Evolutionary conservation across 495 filamentous ascomycete species (phyloP), one percentile per base, ranked within the genome.

Genomic region (Aspergillus kassunensis): DNA sequence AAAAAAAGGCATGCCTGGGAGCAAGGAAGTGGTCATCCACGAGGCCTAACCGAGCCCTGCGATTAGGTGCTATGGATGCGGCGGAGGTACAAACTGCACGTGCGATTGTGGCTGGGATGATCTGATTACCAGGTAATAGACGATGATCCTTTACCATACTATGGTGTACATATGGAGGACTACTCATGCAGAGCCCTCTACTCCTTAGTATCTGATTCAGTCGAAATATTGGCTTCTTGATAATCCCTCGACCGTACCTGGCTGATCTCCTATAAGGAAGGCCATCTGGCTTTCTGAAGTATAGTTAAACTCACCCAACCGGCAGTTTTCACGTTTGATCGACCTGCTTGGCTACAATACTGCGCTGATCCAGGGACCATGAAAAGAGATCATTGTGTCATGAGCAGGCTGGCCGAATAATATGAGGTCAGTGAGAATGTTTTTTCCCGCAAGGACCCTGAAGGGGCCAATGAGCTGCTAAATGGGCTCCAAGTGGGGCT

Each of bases 41-140:
- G 45, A 6, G 35, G 39, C 27, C 23, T 67, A n/a, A n/a, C n/a
- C n/a, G n/a, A n/a, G n/a, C n/a, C n/a, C n/a, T n/a, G n/a, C n/a
- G n/a, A n/a, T n/a, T n/a, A 36, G 59, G 47, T n/a, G 49, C 55
- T 7, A 18, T 47, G 51, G 56, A 67, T 34, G 39, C 44, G 30
- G 57, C 55, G 4, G 67, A 71, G 47, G 10, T 63, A 13, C 39
- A 65, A 40, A 62, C 55, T 8, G 44, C 56, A 23, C 61, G 53
- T 23, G 48, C 51, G 31, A 50, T 66, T 24, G 47, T 57, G 21
- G 37, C 44, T 5, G 35, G 49, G 12, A 59, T 47, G 23, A 64
- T 61, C n/a, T 40, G 39, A 25, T n/a, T n/a, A n/a, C n/a, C n/a
- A n/a, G n/a, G n/a, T n/a, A n/a, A n/a, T n/a, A n/a, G n/a, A n/a